Evolutionary conservation across 306 rosid genomes (phyloP).

Genomic region (Arachis stenosperma): DNA sequence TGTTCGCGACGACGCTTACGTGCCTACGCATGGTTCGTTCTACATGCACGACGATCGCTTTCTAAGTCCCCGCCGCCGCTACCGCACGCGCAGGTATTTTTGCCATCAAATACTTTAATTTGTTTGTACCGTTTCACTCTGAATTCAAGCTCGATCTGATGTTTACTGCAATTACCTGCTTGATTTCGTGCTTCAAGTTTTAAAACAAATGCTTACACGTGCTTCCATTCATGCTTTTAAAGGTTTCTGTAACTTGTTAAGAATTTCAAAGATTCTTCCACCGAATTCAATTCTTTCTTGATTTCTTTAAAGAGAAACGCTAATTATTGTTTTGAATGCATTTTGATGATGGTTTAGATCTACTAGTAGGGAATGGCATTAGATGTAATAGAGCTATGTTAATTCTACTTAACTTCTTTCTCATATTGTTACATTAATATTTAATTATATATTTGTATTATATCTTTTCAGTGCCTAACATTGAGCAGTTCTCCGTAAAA

Average conservation of each 20-base stretch:
- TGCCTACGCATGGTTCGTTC: slow-evolving; percentile 27
- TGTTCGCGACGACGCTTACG: slow-evolving; percentile 3
- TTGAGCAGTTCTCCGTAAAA: neutral
- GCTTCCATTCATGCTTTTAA: neutral
- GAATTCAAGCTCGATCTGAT: neutral
- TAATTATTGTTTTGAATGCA: no score
- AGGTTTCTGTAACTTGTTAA: neutral
- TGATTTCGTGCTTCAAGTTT: neutral
- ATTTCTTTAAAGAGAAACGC: neutral
- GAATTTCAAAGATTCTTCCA: neutral
- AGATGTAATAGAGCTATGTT: no score
- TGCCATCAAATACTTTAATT: neutral
- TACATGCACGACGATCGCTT: slow-evolving; percentile 40
- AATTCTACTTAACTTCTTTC: no score
- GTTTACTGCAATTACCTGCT: neutral
- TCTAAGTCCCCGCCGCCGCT: neutral
- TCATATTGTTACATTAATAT: no score
- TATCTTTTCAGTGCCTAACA: no score
- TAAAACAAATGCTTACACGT: neutral
- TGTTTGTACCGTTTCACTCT: neutral
- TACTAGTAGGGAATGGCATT: no score
- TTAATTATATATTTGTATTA: no score
- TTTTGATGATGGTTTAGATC: no score
- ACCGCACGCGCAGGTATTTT: slow-evolving; percentile 21
- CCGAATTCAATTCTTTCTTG: neutral